Percentiles rank a stretch among this genome's conserved stretches.
These are phyloP conservation scores for Ceratobasidium sp. DNA, from an alignment of 1,284 basidiomycete species.

Conservation along the genomic window DNA sequence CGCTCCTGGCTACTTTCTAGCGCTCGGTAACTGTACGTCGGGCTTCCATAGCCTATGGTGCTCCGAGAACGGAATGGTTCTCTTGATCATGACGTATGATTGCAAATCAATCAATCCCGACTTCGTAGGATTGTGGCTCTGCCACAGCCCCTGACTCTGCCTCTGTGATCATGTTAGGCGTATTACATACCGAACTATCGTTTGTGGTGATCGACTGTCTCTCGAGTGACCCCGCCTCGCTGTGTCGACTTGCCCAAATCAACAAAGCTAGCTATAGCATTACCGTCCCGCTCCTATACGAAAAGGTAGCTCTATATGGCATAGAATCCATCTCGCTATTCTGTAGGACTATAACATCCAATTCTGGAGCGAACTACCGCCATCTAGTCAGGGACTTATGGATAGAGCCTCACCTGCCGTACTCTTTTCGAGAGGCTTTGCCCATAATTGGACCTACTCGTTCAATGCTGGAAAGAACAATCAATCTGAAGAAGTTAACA, in stretches of 20 bases:
- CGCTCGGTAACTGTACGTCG: too few relatives aligned
- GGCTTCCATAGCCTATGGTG: too few relatives aligned
- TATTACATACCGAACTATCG: background rate
- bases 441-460: background rate
- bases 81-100: too few relatives aligned
- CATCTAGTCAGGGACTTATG: background rate
- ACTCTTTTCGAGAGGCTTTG: background rate
- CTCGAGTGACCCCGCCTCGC: background rate
- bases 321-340: background rate
- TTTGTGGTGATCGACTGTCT: background rate
- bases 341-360: background rate
- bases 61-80: too few relatives aligned
- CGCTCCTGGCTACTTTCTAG: too few relatives aligned
- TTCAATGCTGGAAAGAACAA: background rate
- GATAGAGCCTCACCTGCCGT: background rate
- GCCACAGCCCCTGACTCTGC: too few relatives aligned
- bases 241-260: background rate
- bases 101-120: too few relatives aligned
- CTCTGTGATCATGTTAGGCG: too few relatives aligned
- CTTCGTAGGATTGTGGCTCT: too few relatives aligned
- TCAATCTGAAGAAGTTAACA: background rate
- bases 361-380: background rate
- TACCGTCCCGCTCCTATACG: background rate
- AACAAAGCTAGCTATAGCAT: background rate
- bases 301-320: background rate